Evolutionary conservation across 2,329 filamentous ascomycete genomes (phyloP).

Genomic region (Eutypella sp.): DNA sequence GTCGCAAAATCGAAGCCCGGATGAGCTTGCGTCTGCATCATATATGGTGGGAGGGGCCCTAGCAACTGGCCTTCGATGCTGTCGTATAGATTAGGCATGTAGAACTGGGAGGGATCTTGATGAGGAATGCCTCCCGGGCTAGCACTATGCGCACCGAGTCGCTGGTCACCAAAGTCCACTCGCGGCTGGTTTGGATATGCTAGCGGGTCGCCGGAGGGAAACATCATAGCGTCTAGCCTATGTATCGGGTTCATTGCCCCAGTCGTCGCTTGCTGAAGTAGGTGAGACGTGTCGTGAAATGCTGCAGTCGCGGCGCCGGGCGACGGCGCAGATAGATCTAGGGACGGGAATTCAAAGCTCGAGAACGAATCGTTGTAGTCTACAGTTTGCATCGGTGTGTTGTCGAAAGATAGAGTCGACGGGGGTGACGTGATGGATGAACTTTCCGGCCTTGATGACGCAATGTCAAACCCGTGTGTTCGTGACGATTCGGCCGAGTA

Average conservation of each 20-base stretch:
- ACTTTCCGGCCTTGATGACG: constrained; percentile 17
- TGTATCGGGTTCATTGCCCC: constrained; percentile 47
- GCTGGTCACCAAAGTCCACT: constrained; percentile 49
- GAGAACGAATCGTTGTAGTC: constrained; percentile 15
- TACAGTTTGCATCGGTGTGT: constrained; percentile 14
- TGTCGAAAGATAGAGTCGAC: constrained; percentile 11
- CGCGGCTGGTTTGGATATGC: constrained; percentile 74
- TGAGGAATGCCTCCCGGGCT: constrained; percentile 26
- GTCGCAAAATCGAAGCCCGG: constrained; percentile 37
- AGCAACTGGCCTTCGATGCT: constrained; percentile 71
- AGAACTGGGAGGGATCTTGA: constrained; percentile 39
- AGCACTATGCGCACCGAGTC: constrained; percentile 22
- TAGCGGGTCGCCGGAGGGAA: constrained; percentile 71
- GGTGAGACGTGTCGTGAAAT: constrained; percentile 23
- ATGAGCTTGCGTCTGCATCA: constrained; percentile 51
- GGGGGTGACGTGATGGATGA: constrained; percentile 12
- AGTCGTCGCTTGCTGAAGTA: constrained; percentile 18
- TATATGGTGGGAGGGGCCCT: constrained; percentile 65
- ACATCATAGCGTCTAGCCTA: constrained; percentile 75
- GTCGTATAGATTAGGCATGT: constrained; percentile 50
- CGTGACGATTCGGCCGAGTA: constrained; percentile 19
- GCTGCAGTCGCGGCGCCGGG: constrained; percentile 17
- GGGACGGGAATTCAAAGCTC: constrained; percentile 20
- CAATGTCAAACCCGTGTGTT: constrained; percentile 9
- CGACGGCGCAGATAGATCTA: constrained; percentile 18